phyloP scores from a whole-genome alignment of 257 asterid species.

The Buddleja alternifolia region DNA sequence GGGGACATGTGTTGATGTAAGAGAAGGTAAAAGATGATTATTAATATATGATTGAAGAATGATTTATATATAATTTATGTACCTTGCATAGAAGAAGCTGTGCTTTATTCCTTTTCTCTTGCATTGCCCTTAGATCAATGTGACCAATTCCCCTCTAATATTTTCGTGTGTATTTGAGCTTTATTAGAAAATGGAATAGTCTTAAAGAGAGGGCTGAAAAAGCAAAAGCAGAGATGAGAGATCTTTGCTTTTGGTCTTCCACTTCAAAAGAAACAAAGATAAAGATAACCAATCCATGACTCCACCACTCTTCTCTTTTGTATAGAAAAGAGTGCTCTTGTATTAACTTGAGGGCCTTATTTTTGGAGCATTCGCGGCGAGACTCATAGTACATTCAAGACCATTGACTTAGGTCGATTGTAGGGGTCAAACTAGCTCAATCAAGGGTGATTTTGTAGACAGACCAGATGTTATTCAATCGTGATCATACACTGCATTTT shows the following conservation, averaged over 20 bases:
- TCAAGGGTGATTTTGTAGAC: too few relatives aligned
- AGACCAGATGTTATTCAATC: too few relatives aligned
- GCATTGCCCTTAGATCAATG: slow-evolving; percentile 35
- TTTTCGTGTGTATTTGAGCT: slow-evolving; percentile 49
- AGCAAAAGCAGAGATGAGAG: slow-evolving; percentile 53
- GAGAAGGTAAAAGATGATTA: slow-evolving; percentile 55
- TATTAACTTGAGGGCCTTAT: slow-evolving; percentile 15
- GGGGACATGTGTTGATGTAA: slow-evolving; percentile 47
- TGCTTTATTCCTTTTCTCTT: slow-evolving; percentile 41
- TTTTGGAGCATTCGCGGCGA: too few relatives aligned
- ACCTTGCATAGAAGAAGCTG: slow-evolving; percentile 50
- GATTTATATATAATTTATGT: slow-evolving; percentile 48
- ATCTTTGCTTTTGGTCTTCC: slow-evolving; percentile 61
- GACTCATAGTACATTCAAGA: too few relatives aligned
- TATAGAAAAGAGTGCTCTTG: slow-evolving; percentile 56
- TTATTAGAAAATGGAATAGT: slow-evolving; percentile 68
- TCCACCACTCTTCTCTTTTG: not conserved
- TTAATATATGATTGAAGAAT: slow-evolving; percentile 57
- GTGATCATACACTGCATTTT: too few relatives aligned
- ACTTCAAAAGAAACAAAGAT: slow-evolving; percentile 43
- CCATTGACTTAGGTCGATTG: too few relatives aligned
- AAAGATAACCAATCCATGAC: not conserved
- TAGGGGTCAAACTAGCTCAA: too few relatives aligned
- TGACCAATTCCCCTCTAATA: slow-evolving; percentile 41
- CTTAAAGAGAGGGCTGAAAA: slow-evolving; percentile 65